Evolutionary conservation across 2,329 filamentous ascomycete species (phyloP), one percentile per base, ranked within the genome.

Genomic region (Davidsoniella neocaledoniae): DNA sequence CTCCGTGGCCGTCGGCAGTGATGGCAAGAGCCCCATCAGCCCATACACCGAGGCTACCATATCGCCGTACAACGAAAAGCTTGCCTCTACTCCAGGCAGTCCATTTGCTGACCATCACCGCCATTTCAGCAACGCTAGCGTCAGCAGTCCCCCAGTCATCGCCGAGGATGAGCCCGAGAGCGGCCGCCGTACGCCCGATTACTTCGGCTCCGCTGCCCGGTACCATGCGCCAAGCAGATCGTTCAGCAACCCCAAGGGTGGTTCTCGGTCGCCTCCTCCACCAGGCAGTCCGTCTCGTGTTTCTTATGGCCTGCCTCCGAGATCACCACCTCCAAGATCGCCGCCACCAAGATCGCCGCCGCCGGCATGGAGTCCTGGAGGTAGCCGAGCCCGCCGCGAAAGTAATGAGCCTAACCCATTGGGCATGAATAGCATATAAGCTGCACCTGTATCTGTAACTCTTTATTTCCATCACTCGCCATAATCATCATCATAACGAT

Each of bases 141-240:
- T 43, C 19, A 12, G 25, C 19, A 21, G 25, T 14, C 41, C 41
- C 19, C 25, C 41, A 17, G 41, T 5, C 19, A 14, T 43, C 7
- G 12, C n/a, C 5, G 10, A 21, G 19, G 19, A 43, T 14, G 4
- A 43, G 8, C 14, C 17, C 53, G 23, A 54, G 48, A 58, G 59
- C 54, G 68, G 69, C 53, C 68, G 68, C 52, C 63, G 64, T 55
- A 73, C 70, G 12, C 70, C 71, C 51, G 74, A 77, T 57, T 76
- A 73, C 58, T 76, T 76, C 58, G 72, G 69, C 45, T 65, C 68
- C 43, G 68, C 71, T n/a, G 68, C 70, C 25, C 66, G 68, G 52
- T 77, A 77, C 55, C 68, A 74, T 57, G 64, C 71, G 6, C 74
- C 74, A 21, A 63, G 66, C 46, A 66, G 70, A 50, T 77, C 74